Conservation (phyloP, 495 filamentous ascomycete genomes). For the Haplographium delicatum region DNA sequence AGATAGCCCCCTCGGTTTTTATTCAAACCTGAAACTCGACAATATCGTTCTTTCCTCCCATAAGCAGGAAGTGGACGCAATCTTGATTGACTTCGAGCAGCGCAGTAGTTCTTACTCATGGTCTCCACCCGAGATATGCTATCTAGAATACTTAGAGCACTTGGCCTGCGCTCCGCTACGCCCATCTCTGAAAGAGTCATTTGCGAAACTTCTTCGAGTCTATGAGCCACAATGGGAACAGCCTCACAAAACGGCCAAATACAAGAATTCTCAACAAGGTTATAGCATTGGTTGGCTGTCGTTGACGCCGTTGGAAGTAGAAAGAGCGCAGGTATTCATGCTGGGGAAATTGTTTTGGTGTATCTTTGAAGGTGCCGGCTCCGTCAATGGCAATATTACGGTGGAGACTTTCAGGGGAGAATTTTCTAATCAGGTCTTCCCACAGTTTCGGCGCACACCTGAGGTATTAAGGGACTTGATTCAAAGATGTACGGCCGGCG, state of each 20-base stretch:
- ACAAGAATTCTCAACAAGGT: neutral
- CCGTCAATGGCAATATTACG: neutral
- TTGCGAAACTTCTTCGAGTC: no score
- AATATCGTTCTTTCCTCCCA: slow-evolving; percentile 20
- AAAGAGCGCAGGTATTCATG: slow-evolving; percentile 48
- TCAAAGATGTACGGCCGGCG: neutral
- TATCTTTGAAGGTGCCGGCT: slow-evolving; percentile 40
- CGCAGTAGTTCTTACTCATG: slow-evolving; percentile 47
- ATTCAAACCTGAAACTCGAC: slow-evolving; percentile 35
- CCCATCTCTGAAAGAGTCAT: no score
- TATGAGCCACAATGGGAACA: no score
- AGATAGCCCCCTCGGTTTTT: slow-evolving; percentile 24
- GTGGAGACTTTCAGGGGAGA: neutral
- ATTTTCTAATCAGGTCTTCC: neutral
- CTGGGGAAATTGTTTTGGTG: slow-evolving; percentile 46
- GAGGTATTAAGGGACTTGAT: neutral
- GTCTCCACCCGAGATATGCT: slow-evolving; percentile 44
- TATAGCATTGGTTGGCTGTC: neutral
- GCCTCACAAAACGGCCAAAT: no score
- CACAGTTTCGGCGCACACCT: neutral
- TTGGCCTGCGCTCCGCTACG: slow-evolving; percentile 22
- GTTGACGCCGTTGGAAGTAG: slow-evolving; percentile 32
- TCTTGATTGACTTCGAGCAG: slow-evolving; percentile 51
- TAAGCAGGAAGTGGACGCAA: neutral
- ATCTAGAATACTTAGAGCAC: slow-evolving; percentile 29